A percentile compares a stretch with the other conserved stretches of the same genome.
phyloP scores from a whole-genome alignment of 169 alveolate species.

The Plasmodium vinckei region DNA sequence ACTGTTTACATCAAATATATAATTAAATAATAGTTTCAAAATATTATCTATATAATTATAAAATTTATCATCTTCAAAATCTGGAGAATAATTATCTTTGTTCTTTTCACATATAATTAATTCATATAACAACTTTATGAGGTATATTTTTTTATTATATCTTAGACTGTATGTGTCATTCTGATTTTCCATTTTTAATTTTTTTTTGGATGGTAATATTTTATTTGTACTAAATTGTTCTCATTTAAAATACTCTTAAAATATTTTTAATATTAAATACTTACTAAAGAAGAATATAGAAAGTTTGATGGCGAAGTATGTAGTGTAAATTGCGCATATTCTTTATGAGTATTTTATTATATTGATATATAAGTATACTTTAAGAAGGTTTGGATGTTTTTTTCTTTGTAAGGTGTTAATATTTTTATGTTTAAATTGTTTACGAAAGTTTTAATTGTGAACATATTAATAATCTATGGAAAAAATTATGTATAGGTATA shows the following conservation, averaged over 20 bases:
- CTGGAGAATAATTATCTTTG: conserved; percentile 10
- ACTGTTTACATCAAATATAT: conserved; percentile 45
- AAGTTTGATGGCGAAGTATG: no score
- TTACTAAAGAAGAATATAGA: no score
- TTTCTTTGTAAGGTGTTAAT: no score
- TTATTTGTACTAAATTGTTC: no score
- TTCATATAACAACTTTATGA: conserved; percentile 26
- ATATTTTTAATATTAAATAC: no score
- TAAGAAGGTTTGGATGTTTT: no score
- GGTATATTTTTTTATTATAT: conserved; percentile 14
- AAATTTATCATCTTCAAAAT: conserved; percentile 60
- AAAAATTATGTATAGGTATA: conserved; percentile 1
- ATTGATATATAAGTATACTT: no score
- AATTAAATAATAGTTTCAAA: conserved; percentile 42
- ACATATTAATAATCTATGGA: not conserved
- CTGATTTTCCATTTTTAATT: conserved; percentile 14
- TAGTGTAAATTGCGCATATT: no score
- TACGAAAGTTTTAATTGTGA: no score
- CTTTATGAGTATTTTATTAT: no score
- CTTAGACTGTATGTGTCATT: conserved; percentile 42
- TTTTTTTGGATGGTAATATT: not conserved
- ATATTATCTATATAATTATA: conserved; percentile 43
- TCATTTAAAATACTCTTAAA: no score
- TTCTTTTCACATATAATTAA: conserved; percentile 58
- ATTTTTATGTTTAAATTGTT: no score